These are phyloP conservation scores for Iberis pinnata DNA, from an alignment of 345 rosid species.

Conservation along the genomic window DNA sequence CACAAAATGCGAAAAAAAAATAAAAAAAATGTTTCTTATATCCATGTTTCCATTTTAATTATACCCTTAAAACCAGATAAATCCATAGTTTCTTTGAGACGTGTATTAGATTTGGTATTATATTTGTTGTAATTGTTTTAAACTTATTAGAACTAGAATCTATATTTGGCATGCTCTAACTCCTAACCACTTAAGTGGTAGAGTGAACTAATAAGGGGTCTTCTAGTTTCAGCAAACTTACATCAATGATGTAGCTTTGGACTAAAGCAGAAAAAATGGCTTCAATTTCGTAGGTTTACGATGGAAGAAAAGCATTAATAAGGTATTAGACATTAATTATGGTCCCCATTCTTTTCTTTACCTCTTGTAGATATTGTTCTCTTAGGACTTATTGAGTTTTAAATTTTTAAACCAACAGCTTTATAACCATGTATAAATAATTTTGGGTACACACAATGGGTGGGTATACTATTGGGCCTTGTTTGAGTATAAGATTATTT, in stretches of 20 bases:
- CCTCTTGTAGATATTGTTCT: background rate
- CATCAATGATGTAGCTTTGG: conserved; percentile 10
- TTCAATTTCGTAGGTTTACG: background rate
- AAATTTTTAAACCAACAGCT: background rate
- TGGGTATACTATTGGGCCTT: no score
- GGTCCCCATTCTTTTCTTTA: background rate
- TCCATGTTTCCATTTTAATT: no score
- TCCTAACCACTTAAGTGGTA: conserved; percentile 15
- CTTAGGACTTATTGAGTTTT: background rate
- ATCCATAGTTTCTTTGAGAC: no score
- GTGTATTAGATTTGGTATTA: no score
- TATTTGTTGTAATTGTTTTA: background rate
- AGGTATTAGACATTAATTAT: background rate
- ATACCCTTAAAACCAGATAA: no score
- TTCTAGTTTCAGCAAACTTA: background rate
- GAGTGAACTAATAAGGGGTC: background rate
- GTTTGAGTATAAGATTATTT: no score
- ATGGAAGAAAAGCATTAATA: background rate
- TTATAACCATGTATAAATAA: no score
- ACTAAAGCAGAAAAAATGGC: background rate
- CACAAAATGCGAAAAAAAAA: background rate
- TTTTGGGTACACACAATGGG: no score
- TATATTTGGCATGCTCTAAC: conserved; percentile 3
- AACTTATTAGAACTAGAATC: background rate
- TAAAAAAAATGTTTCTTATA: no score